Conservation (phyloP, 371 early-diverging fungal genomes). For the Cokeromyces recurvatus region DNA sequence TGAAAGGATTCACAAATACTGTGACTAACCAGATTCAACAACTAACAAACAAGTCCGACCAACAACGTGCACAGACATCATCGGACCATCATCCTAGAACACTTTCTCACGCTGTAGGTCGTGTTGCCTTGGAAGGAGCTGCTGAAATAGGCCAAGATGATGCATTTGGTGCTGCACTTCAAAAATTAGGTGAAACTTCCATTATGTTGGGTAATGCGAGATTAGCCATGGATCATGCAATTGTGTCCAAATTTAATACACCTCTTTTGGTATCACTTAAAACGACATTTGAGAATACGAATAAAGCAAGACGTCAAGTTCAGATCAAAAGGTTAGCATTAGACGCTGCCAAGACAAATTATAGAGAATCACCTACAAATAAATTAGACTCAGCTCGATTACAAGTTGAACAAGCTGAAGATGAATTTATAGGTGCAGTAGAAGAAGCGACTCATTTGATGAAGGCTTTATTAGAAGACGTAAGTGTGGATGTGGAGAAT, state of each 20-base stretch:
- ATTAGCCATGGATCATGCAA: conserved; percentile 69
- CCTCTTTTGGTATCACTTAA: conserved; percentile 71
- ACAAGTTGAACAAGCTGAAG: conserved; percentile 88
- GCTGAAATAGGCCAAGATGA: conserved; percentile 70
- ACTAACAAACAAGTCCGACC: conserved; percentile 53
- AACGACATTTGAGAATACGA: conserved; percentile 70
- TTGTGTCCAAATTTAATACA: conserved; percentile 67
- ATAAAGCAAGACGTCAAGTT: conserved; percentile 83
- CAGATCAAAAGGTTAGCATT: conserved; percentile 70
- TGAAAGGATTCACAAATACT: conserved; percentile 61
- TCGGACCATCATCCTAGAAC: conserved; percentile 52
- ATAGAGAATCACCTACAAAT: conserved; percentile 56
- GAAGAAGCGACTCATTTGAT: conserved; percentile 89
- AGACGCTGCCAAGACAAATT: conserved; percentile 78
- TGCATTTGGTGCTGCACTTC: conserved; percentile 76
- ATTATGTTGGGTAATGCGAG: conserved; percentile 80
- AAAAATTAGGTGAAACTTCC: conserved; percentile 75
- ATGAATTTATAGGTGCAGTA: conserved; percentile 87
- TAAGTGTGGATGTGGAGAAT: conserved; percentile 19
- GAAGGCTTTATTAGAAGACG: conserved; percentile 84
- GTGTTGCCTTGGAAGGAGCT: conserved; percentile 61
- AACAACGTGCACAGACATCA: conserved; percentile 33
- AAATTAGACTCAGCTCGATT: conserved; percentile 63
- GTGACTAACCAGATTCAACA: conserved; percentile 61
- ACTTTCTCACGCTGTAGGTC: conserved; percentile 70